Base-by-base conservation (phyloP, 257 asterid species). In the Solanum chmielewskii region DNA sequence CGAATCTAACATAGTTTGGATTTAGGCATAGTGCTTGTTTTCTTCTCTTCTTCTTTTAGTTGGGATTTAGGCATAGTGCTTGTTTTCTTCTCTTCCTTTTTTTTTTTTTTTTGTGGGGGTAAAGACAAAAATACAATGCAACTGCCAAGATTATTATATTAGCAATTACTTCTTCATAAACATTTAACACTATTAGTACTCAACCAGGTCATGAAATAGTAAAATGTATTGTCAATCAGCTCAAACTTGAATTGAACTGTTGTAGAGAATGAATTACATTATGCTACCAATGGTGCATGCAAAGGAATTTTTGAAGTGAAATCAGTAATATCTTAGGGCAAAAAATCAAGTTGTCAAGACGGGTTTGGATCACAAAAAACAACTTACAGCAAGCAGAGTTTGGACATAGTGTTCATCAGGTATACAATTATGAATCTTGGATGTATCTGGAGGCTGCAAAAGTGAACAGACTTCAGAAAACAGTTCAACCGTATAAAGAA, bases 321-420 rank as follows among this genome's bases (percentile, higher is more conserved):
- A 47, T 29, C 85, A 9, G 20, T 47, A 39, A 47, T 29, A 80
- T 18, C 4, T 80, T 16, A 78, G 66, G 37, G 82, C 31, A 7
- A 16, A 16, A 13, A 47, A 47, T 29, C 18, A 31, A 47, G 69
- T 47, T 49, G 66, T 25, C 29, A 49, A 47, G 42, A 80, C 44
- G 2, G 11, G 41, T 49, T 76, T 47, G 47, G 85, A 47, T 47
- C 44, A 49, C 68, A 49, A 10, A 18, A 66, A 84, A 77, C 35
- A 89, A 89, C 99, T 91, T 92, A 96, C 99, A 49, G 98, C 91
- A 81, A 97, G 95, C 91, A 97, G 92, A 85, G 99, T 97, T 88
- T 92, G 99, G 88, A 97, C 98, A 89, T 97, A 97, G 87, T 97
- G 99, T 93, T 97, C 99, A 91, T 97, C 99, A 31, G 99, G 99